Evolutionary conservation across 805 yeast species (phyloP).

Genomic region (Debaryomyces tyrocola): DNA sequence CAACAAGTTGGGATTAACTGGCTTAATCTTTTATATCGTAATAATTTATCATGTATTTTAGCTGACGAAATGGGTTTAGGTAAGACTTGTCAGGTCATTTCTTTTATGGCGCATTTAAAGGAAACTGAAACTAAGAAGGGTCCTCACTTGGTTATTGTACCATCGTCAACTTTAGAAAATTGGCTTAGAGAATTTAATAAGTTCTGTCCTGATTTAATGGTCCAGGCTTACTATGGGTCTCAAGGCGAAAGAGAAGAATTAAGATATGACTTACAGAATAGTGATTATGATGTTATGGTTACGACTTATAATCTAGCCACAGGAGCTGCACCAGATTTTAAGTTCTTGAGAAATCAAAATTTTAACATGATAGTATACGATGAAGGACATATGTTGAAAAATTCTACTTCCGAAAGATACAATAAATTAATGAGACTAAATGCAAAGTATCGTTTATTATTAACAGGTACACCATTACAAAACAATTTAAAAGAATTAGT

Average conservation of each 20-base stretch:
- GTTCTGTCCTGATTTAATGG: conserved; percentile 78
- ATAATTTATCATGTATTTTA: conserved; percentile 82
- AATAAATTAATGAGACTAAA: conserved; percentile 78
- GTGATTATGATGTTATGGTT: conserved; percentile 80
- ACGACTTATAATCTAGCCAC: conserved; percentile 93
- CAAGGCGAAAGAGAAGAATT: conserved; percentile 82
- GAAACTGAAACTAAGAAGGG: conserved; percentile 56
- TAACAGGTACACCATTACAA: conserved; percentile 97
- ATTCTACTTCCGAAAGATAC: conserved; percentile 85
- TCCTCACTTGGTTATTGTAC: conserved; percentile 93
- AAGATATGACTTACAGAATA: conserved; percentile 61
- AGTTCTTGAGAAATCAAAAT: conserved; percentile 68
- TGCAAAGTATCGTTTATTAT: conserved; percentile 79
- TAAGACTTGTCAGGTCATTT: conserved; percentile 93
- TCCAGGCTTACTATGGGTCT: conserved; percentile 93
- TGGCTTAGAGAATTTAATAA: conserved; percentile 94
- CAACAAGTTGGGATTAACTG: conserved; percentile 98
- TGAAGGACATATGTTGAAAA: conserved; percentile 97
- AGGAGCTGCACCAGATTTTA: conserved; percentile 78
- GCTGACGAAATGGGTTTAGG: conserved; percentile 99
- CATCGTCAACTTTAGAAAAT: conserved; percentile 93
- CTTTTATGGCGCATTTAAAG: conserved; percentile 84
- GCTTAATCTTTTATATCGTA: conserved; percentile 77
- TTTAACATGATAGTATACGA: conserved; percentile 92
- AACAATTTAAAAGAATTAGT: conserved; percentile 89